phyloP scores from a whole-genome alignment of 805 yeast genomes.

The Candida rishiriensis region DNA sequence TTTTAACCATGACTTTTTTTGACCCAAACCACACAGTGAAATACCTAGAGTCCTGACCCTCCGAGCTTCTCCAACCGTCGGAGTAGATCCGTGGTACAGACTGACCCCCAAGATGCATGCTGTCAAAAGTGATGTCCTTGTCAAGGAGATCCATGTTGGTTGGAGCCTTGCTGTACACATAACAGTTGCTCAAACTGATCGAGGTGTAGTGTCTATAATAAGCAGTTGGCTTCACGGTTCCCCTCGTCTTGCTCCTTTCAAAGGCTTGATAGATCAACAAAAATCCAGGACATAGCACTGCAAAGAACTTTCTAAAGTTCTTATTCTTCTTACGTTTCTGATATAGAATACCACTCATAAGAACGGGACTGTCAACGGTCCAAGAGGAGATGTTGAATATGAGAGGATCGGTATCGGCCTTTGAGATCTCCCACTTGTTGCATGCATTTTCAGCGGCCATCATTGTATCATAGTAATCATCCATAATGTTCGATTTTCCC shows the following conservation, averaged over 20 bases:
- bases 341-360: constrained; percentile 63
- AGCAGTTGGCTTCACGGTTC: constrained; percentile 41
- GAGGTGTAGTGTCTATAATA: constrained; percentile 51
- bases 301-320: constrained; percentile 56
- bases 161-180: constrained; percentile 67
- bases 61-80: constrained; percentile 84
- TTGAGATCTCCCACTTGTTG: constrained; percentile 49
- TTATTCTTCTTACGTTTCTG: constrained; percentile 68
- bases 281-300: constrained; percentile 66
- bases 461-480: constrained; percentile 54
- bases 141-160: constrained; percentile 53
- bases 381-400: constrained; percentile 53
- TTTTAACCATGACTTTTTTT: constrained; percentile 42
- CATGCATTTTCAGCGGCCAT: constrained; percentile 34
- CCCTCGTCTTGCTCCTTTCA: constrained; percentile 38
- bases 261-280: constrained; percentile 53
- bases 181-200: constrained; percentile 62
- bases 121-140: constrained; percentile 36
- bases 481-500: constrained; percentile 37
- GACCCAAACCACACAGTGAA: constrained; percentile 83
- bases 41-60: constrained; percentile 68
- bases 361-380: constrained; percentile 55
- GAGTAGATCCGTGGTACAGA: constrained; percentile 66
- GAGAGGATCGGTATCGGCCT: constrained; percentile 48
- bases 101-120: constrained; percentile 47